These are phyloP conservation scores for Amauroascus niger DNA, from an alignment of 2,329 filamentous ascomycete species.

Conservation along the genomic window DNA sequence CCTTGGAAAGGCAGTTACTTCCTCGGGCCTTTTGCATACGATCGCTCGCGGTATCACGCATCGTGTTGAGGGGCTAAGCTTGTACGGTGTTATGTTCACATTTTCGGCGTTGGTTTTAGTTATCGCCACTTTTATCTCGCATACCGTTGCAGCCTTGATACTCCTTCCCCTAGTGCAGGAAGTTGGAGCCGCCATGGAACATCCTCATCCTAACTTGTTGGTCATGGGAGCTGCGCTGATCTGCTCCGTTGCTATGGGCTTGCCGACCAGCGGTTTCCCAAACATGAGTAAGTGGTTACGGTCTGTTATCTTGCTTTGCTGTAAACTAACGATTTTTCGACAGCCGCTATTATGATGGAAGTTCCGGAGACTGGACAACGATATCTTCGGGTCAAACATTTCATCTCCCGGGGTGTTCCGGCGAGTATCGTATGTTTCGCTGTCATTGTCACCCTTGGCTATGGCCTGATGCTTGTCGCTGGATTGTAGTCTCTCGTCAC, in stretches of 20 bases:
- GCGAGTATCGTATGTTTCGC: conserved; percentile 69
- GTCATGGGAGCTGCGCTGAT: conserved; percentile 94
- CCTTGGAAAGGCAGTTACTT: conserved; percentile 87
- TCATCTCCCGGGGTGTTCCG: conserved; percentile 86
- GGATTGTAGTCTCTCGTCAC: conserved; percentile 45
- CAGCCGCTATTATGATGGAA: conserved; percentile 98
- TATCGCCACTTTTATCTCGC: conserved; percentile 93
- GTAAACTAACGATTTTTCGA: neutral
- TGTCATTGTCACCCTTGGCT: conserved; percentile 81
- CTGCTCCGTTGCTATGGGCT: conserved; percentile 94
- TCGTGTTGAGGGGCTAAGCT: conserved; percentile 63
- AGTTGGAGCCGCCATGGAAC: conserved; percentile 72
- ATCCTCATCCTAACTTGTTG: conserved; percentile 85
- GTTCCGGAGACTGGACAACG: conserved; percentile 80
- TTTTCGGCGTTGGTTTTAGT: conserved; percentile 79
- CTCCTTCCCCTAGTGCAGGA: conserved; percentile 82
- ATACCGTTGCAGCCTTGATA: conserved; percentile 92
- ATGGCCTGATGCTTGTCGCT: conserved; percentile 73
- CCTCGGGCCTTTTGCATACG: conserved; percentile 81
- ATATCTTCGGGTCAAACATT: conserved; percentile 86
- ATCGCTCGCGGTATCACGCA: conserved; percentile 69
- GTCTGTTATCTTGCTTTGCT: conserved; percentile 5
- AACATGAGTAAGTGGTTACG: conserved; percentile 81
- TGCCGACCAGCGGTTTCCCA: conserved; percentile 92
- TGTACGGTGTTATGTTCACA: conserved; percentile 79